Evolutionary conservation across 768 basidiomycete genomes (phyloP).

Genomic region (Tulasnella sp.): DNA sequence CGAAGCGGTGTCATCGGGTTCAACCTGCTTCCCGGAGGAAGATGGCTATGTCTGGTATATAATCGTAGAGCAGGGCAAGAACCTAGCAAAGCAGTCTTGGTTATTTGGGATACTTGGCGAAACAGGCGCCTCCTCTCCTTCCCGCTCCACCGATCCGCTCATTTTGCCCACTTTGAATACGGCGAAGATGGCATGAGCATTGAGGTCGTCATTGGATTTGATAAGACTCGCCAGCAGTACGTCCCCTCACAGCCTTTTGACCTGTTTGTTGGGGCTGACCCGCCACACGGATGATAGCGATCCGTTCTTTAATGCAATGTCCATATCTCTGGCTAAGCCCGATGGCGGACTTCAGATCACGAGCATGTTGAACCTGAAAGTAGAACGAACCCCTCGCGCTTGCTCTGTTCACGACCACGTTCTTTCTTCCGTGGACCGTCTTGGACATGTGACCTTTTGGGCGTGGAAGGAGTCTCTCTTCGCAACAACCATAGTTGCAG

Average conservation of each 20-base stretch:
- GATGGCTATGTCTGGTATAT: slow-evolving; percentile 8
- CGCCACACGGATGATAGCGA: background rate
- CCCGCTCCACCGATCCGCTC: background rate
- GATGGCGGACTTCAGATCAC: background rate
- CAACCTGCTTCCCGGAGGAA: slow-evolving; percentile 11
- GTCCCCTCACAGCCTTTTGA: background rate
- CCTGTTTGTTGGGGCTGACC: background rate
- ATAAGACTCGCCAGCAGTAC: slow-evolving; percentile 15
- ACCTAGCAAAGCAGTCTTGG: background rate
- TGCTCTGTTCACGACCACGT: slow-evolving; percentile 14
- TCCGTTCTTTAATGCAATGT: slow-evolving; percentile 15
- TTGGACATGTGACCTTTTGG: slow-evolving; percentile 14
- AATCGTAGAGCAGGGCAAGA: background rate
- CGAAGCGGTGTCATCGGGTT: slow-evolving; percentile 3
- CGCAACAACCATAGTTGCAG: slow-evolving; percentile 3
- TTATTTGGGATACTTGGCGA: slow-evolving; percentile 10
- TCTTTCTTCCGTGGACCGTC: slow-evolving; percentile 13
- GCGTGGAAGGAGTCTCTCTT: slow-evolving; percentile 5
- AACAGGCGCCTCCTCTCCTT: background rate
- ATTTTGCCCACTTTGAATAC: slow-evolving; percentile 10
- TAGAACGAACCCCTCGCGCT: slow-evolving; percentile 12
- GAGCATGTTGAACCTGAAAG: slow-evolving; percentile 7
- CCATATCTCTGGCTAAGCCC: background rate
- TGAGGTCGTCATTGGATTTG: slow-evolving; percentile 10
- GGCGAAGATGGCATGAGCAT: background rate